Evolutionary conservation across 768 basidiomycete genomes (phyloP).

Genomic region (Lentinula edodes): DNA sequence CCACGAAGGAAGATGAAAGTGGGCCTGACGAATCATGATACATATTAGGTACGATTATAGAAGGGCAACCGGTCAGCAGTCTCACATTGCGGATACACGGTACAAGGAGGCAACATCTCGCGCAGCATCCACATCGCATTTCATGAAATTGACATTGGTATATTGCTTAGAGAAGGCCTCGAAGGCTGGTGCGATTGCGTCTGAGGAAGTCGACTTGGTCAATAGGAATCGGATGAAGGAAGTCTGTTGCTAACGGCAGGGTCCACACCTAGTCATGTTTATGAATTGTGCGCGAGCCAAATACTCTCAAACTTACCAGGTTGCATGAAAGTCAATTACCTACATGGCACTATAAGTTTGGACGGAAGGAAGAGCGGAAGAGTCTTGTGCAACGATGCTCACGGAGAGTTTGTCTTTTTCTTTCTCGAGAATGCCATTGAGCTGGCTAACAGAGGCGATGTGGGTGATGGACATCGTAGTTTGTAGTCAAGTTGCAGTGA

Average conservation of each 20-base stretch:
- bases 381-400: conserved; percentile 8
- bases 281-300: not conserved
- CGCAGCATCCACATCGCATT: conserved; percentile 74
- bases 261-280: conserved; percentile 61
- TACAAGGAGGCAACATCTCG: conserved; percentile 62
- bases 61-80: not conserved
- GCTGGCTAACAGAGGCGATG: conserved; percentile 55
- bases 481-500: not conserved
- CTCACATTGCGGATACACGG: conserved; percentile 69
- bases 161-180: conserved; percentile 68
- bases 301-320: conserved; percentile 47
- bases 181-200: conserved; percentile 51
- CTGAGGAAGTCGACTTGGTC: not conserved
- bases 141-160: conserved; percentile 70
- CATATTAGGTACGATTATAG: not conserved
- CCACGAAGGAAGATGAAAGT: conserved; percentile 79
- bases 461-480: conserved; percentile 55
- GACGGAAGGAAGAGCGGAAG: not conserved
- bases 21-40: conserved; percentile 46
- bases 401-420: conserved; percentile 65
- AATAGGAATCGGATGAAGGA: not conserved
- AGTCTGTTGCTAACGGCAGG: conserved; percentile 48
- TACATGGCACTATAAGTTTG: conserved; percentile 18
- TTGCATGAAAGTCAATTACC: conserved; percentile 87
- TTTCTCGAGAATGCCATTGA: conserved; percentile 52